A percentile compares a stretch with the other conserved stretches of the same genome.
These are phyloP conservation scores for Fusarium illudens DNA, from an alignment of 2,329 filamentous ascomycete species.

Conservation along the genomic window DNA sequence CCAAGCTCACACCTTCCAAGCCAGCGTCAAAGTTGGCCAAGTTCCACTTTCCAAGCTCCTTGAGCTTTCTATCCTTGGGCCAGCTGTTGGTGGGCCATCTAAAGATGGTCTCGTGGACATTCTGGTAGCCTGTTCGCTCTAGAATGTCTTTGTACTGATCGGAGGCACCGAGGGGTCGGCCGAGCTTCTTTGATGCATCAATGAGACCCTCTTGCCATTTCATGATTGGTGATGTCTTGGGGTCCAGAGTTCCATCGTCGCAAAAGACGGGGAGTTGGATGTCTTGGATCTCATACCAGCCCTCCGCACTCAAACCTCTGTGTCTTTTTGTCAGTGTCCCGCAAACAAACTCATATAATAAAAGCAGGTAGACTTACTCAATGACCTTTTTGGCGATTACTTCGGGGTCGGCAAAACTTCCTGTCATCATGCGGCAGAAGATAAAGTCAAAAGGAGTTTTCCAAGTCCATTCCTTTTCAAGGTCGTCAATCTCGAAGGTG, in stretches of 20 bases:
- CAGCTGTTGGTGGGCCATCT: constrained; percentile 20
- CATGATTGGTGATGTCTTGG: not conserved
- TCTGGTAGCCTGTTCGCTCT: not conserved
- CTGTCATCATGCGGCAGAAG: constrained; percentile 28
- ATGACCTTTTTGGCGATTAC: constrained; percentile 5
- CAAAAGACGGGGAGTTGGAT: constrained; percentile 24
- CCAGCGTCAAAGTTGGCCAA: constrained; percentile 20
- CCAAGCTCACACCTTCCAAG: constrained; percentile 2
- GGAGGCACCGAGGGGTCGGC: not conserved
- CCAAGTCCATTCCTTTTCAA: constrained; percentile 28
- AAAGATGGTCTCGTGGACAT: not conserved
- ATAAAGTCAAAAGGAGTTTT: constrained; percentile 17
- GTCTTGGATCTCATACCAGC: constrained; percentile 28
- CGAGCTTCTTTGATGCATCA: constrained; percentile 5
- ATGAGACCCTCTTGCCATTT: constrained; percentile 23
- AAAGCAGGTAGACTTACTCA: not conserved
- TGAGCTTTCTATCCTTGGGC: constrained; percentile 23
- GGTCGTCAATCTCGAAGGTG: constrained; percentile 21
- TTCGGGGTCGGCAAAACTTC: constrained; percentile 5
- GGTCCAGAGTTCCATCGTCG: constrained; percentile 9
- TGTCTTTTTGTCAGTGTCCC: rapidly evolving
- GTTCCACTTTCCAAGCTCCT: constrained; percentile 17
- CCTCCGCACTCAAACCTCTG: constrained; percentile 6
- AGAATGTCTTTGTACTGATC: constrained; percentile 10
- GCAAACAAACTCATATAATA: rapidly evolving